phyloP scores from a whole-genome alignment of 805 yeast species.

The Pichia nakasei region DNA sequence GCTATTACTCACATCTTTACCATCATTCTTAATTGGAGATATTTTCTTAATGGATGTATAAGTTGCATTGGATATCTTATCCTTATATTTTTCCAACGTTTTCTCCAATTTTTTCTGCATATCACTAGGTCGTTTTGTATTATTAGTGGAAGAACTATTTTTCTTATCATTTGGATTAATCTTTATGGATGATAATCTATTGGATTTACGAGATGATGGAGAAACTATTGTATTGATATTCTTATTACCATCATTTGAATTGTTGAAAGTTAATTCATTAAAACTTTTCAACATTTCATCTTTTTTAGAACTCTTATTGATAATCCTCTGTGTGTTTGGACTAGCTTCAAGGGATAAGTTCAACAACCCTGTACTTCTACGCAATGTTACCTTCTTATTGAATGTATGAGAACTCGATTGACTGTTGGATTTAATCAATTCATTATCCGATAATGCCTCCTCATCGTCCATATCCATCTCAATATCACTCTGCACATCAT shows the following conservation, averaged over 20 bases:
- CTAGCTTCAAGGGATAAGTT: constrained; percentile 39
- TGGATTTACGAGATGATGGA: background rate
- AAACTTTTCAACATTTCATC: constrained; percentile 27
- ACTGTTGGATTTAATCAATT: background rate
- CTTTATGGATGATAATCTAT: background rate
- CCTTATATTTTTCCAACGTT: constrained; percentile 6
- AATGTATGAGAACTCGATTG: background rate
- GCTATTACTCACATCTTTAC: background rate
- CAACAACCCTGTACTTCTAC: constrained; percentile 46
- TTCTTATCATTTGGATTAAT: background rate
- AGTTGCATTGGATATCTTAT: constrained; percentile 4
- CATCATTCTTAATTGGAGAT: background rate
- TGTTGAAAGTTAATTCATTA: constrained; percentile 24
- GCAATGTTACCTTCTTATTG: constrained; percentile 26
- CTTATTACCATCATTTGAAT: background rate
- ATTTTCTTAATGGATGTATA: constrained; percentile 3
- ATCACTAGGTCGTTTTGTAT: constrained; percentile 2
- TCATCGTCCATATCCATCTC: too few species aligned
- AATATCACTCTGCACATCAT: too few species aligned
- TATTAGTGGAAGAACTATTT: too few species aligned
- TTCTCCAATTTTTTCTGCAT: constrained; percentile 8
- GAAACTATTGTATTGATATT: background rate
- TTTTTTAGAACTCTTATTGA: constrained; percentile 16
- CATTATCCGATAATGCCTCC: background rate
- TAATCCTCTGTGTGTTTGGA: constrained; percentile 20